Conservation (phyloP, 1,284 basidiomycete genomes). For the Cryptococcus amylolentus region DNA sequence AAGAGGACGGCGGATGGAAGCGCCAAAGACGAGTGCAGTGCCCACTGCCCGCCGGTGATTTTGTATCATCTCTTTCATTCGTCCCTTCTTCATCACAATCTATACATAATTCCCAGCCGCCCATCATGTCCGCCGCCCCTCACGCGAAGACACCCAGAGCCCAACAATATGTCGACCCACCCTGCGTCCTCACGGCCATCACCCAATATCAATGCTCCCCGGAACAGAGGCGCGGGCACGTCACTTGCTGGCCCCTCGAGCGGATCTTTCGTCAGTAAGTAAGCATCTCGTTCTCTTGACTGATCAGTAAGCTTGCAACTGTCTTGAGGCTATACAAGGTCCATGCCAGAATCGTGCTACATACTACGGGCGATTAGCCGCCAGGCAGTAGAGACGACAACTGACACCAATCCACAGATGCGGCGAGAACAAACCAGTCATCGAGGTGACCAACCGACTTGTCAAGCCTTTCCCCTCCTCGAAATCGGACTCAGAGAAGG, state of each 20-base stretch:
- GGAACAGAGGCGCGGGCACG: constrained; percentile 19
- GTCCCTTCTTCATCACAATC: background rate
- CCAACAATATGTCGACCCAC: constrained; percentile 7
- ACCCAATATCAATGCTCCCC: constrained; percentile 40
- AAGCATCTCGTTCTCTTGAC: background rate
- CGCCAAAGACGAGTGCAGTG: too few relatives aligned
- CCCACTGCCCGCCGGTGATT: background rate
- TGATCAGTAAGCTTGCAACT: too few relatives aligned
- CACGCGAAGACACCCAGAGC: background rate
- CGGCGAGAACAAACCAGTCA: constrained; percentile 27
- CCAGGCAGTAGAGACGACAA: too few relatives aligned
- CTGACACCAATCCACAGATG: constrained; percentile 17
- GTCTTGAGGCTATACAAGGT: too few relatives aligned
- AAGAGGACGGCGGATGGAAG: background rate
- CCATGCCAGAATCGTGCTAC: too few relatives aligned
- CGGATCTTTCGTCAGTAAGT: constrained; percentile 41
- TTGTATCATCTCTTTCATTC: background rate
- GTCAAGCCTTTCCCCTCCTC: background rate
- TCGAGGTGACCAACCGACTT: constrained; percentile 34
- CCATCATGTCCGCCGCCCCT: background rate
- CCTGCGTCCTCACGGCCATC: constrained; percentile 30
- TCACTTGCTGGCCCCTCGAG: constrained; percentile 41
- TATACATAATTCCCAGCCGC: background rate
- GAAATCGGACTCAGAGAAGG: constrained; percentile 3
- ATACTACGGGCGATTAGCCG: too few relatives aligned